phyloP scores from a whole-genome alignment of 73 alveolate species.

The Chromera velia region DNA sequence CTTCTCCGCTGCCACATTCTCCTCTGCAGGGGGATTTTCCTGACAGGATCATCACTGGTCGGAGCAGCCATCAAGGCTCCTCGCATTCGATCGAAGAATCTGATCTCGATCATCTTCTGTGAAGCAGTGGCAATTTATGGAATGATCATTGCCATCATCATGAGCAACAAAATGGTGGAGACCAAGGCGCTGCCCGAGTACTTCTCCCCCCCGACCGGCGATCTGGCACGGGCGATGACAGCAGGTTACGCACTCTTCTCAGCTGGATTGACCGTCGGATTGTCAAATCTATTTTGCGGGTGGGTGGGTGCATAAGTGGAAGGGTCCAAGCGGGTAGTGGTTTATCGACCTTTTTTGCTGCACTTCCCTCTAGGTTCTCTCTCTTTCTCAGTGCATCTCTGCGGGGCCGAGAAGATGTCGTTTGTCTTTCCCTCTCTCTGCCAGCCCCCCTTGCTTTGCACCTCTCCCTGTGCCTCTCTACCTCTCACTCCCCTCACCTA shows the following conservation, averaged over 20 bases:
- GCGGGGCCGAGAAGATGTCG: too few relatives aligned
- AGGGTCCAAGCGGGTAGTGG: neutral
- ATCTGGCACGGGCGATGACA: conserved; percentile 23
- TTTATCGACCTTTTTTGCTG: neutral
- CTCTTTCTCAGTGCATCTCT: too few relatives aligned
- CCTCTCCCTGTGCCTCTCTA: too few relatives aligned
- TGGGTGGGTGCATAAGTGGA: conserved; percentile 2
- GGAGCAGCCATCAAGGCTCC: conserved; percentile 97
- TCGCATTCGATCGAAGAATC: conserved; percentile 87
- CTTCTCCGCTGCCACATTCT: neutral
- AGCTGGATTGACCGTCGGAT: conserved; percentile 93
- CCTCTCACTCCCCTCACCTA: too few relatives aligned
- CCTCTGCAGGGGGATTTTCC: conserved; percentile 92
- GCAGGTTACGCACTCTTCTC: conserved; percentile 73
- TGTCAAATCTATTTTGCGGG: conserved; percentile 95
- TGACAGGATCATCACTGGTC: conserved; percentile 90
- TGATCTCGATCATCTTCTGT: conserved; percentile 92
- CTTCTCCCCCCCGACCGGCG: neutral
- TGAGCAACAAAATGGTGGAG: conserved; percentile 74
- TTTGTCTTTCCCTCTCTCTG: too few relatives aligned
- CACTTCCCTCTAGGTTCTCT: too few relatives aligned
- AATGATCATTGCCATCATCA: conserved; percentile 92
- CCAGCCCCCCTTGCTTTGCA: too few relatives aligned
- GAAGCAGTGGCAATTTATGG: conserved; percentile 99
- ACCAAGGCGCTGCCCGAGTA: too few relatives aligned